Conservation (phyloP, 495 filamentous ascomycete species). For the Neurospora cerealis region DNA sequence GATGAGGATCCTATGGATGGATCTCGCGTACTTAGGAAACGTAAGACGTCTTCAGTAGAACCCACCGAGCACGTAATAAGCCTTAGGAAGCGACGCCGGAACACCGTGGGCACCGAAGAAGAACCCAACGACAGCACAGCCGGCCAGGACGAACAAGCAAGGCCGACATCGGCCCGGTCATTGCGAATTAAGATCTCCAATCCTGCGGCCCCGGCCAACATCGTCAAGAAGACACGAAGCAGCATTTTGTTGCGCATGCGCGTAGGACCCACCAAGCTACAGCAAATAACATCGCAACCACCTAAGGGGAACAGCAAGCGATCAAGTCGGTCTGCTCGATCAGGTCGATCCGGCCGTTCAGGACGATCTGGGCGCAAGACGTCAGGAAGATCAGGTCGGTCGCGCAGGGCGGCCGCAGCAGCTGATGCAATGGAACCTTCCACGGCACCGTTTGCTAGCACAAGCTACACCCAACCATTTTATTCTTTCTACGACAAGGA, state of each 20-base stretch:
- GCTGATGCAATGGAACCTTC: slow-evolving; percentile 15
- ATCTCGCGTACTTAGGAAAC: slow-evolving; percentile 75
- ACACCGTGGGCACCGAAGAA: slow-evolving; percentile 22
- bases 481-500: slow-evolving; percentile 81
- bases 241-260: slow-evolving; percentile 40
- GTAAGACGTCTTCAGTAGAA: slow-evolving; percentile 55
- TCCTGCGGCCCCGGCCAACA: slow-evolving; percentile 6
- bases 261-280: slow-evolving; percentile 48
- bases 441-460: slow-evolving; percentile 43
- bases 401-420: slow-evolving; percentile 1
- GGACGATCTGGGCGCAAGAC: not conserved
- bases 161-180: slow-evolving; percentile 30
- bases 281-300: slow-evolving; percentile 44
- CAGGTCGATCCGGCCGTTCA: not conserved
- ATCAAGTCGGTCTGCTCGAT: slow-evolving; percentile 5
- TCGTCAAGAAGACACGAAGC: slow-evolving; percentile 29
- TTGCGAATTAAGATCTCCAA: slow-evolving; percentile 27
- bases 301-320: slow-evolving; percentile 41
- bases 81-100: slow-evolving; percentile 35
- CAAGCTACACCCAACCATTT: slow-evolving; percentile 53
- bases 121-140: slow-evolving; percentile 20
- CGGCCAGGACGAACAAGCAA: slow-evolving; percentile 19
- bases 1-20: slow-evolving; percentile 79
- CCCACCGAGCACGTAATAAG: slow-evolving; percentile 32
- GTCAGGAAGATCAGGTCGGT: slow-evolving; percentile 2